Percentiles rank a stretch among this genome's conserved stretches.
Evolutionary conservation across 176 grass and related monocot species (phyloP).

Genomic region (Carex myosuroides): DNA sequence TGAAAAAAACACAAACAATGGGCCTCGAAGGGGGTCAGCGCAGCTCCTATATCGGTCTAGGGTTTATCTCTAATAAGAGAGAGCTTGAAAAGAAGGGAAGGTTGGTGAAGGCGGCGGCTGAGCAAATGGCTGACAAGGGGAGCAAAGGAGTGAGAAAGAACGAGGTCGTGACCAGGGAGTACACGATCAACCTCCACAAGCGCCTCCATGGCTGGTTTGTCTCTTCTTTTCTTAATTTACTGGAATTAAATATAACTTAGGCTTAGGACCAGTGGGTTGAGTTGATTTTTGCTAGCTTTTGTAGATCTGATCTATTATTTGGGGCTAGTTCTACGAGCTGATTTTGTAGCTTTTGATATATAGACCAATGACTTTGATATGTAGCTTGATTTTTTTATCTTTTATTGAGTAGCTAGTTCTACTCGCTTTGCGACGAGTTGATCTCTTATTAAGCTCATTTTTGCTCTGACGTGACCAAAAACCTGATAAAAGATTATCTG

Average conservation of each 20-base stretch:
- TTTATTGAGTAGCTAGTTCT: no score
- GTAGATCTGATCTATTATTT: slow-evolving; percentile 4
- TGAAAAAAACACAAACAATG: not conserved
- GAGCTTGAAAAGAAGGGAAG: not conserved
- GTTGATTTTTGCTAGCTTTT: not conserved
- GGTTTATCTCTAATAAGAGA: slow-evolving; percentile 1
- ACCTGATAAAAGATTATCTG: not conserved
- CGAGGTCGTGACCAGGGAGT: slow-evolving; percentile 79
- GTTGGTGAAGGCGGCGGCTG: not conserved
- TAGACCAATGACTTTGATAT: not conserved
- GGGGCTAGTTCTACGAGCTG: not conserved
- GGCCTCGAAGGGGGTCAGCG: not conserved
- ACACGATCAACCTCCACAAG: slow-evolving; percentile 88
- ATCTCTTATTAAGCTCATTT: not conserved
- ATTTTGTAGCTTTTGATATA: not conserved
- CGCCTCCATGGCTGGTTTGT: slow-evolving; percentile 77
- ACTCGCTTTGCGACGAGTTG: no score
- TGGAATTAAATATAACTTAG: not conserved
- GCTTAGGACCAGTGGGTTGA: not conserved
- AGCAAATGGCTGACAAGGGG: slow-evolving; percentile 51
- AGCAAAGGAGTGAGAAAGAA: slow-evolving; percentile 54
- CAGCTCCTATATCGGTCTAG: slow-evolving; percentile 5
- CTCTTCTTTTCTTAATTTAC: not conserved
- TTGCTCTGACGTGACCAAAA: not conserved
- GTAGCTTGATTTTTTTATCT: not conserved